A percentile compares a stretch with the other conserved stretches of the same genome.
Conservation (phyloP, 257 asterid species). For the Cruciata laevipes region DNA sequence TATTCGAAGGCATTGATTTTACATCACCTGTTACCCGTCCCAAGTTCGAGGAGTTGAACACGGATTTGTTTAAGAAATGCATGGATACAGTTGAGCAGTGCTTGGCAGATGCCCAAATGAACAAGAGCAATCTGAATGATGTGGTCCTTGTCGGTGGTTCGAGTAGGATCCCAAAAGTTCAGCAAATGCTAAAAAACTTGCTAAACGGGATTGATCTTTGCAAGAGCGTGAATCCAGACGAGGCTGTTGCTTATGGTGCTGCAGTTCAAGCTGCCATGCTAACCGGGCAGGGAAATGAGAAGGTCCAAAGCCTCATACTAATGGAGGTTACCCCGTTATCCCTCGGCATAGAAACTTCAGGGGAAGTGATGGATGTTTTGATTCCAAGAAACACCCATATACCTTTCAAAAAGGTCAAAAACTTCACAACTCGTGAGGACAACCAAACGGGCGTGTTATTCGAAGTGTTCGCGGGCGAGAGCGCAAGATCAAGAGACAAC, state of each 20-base stretch:
- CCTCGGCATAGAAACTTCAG: neutral
- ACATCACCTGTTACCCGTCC: neutral
- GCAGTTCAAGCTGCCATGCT: neutral
- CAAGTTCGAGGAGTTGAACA: neutral
- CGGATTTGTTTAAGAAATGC: neutral
- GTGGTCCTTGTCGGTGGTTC: neutral
- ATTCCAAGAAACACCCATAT: neutral
- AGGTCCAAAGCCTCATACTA: neutral
- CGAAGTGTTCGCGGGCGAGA: neutral
- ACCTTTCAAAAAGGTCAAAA: neutral
- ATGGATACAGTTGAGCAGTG: neutral
- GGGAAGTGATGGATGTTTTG: neutral
- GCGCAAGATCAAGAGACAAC: neutral
- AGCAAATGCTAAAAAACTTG: neutral
- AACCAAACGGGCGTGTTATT: neutral
- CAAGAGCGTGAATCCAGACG: neutral
- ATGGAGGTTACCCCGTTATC: neutral
- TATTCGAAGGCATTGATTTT: neutral
- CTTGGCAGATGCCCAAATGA: neutral
- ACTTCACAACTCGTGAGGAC: neutral
- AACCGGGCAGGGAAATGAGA: neutral
- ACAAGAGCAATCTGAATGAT: neutral
- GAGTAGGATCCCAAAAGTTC: neutral
- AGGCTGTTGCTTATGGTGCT: constrained; percentile 2
- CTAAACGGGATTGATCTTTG: neutral